These are phyloP conservation scores for Colletotrichum chlorophyti DNA, from an alignment of 2,329 filamentous ascomycete genomes.

Conservation along the genomic window DNA sequence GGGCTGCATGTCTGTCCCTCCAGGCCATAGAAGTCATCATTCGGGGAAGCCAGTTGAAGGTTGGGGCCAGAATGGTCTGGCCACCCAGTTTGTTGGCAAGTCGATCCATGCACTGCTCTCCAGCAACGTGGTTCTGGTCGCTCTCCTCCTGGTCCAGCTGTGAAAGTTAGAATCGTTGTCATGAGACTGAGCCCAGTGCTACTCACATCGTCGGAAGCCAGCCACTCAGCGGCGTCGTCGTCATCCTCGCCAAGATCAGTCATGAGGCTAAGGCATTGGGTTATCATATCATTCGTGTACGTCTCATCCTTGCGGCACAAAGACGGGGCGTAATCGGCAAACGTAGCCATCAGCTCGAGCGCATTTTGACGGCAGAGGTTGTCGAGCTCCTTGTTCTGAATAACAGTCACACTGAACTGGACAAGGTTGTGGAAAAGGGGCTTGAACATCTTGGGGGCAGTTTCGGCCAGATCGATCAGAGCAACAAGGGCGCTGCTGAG, in stretches of 20 bases:
- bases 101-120: slow-evolving; percentile 98
- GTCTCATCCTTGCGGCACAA: slow-evolving; percentile 95
- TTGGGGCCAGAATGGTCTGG: slow-evolving; percentile 88
- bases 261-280: slow-evolving; percentile 97
- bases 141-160: slow-evolving; percentile 94
- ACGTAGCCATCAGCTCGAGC: slow-evolving; percentile 96
- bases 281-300: slow-evolving; percentile 97
- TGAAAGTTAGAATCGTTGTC: slow-evolving; percentile 35
- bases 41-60: slow-evolving; percentile 94
- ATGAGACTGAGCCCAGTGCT: not conserved
- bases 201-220: slow-evolving; percentile 85
- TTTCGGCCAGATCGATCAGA: slow-evolving; percentile 92
- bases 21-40: slow-evolving; percentile 97
- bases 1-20: slow-evolving; percentile 92
- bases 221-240: slow-evolving; percentile 94
- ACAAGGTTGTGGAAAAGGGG: slow-evolving; percentile 91
- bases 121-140: slow-evolving; percentile 95
- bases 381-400: slow-evolving; percentile 93
- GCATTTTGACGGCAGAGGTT: slow-evolving; percentile 93
- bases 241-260: slow-evolving; percentile 95
- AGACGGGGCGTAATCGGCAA: slow-evolving; percentile 90
- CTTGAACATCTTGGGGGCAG: slow-evolving; percentile 98
- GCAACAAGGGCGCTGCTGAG: slow-evolving; percentile 89
- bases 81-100: slow-evolving; percentile 97
- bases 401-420: slow-evolving; percentile 89